Base-by-base conservation (phyloP, 768 basidiomycete genomes). In the Fomitopsis pulvina region DNA sequence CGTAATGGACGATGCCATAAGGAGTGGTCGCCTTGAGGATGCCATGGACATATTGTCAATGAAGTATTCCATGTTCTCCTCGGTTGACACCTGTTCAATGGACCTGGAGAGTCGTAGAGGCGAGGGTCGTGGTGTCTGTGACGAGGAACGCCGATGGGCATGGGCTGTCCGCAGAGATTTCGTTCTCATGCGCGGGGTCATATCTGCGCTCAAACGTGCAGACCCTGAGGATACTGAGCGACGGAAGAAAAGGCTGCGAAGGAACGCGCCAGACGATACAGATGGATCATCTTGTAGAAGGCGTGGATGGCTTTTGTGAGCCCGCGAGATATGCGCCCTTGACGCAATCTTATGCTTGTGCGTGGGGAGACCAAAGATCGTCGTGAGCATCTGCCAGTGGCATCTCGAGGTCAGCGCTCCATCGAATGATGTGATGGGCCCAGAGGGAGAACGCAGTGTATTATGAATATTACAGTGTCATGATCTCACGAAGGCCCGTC, bases 311-410 rank as follows among this genome's bases (percentile, higher is more conserved):
- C 27, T 53, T 40, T 51, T 25, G 47, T 37, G 51, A 37, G 51
- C 8, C 4, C 72, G 42, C 54, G 57, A 22, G 54, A 59, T 24
- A 54, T 20, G 57, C 53, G 42, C 54, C 21, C 49, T 52, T 2
- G 56, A 48, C 25, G 70, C 66, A 50, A 80, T 69, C 62, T 75
- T 83, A 50, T 80, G 59, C 61, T 74, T 81, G 52, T 83, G 81
- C 0, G 79, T 74, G 20, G 73, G 60, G 47, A 78, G 66, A 22
- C 82, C 79, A 61, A 88, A 84, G 12, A 87, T 62, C 20, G 72
- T 71, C 30, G 75, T 70, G 25, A 88, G 65, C 12, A 76, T 79
- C 32, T 29, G 43, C n/a, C 38, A 38, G 25, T 34, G 32, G 32
- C 10, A 34, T n/a, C 32, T n/a, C n/a, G 11, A 34, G 11, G 32